A percentile compares a stretch with the other conserved stretches of the same genome.
These are phyloP conservation scores for Narthecium ossifragum DNA, from an alignment of 106 monocot species.

Conservation along the genomic window DNA sequence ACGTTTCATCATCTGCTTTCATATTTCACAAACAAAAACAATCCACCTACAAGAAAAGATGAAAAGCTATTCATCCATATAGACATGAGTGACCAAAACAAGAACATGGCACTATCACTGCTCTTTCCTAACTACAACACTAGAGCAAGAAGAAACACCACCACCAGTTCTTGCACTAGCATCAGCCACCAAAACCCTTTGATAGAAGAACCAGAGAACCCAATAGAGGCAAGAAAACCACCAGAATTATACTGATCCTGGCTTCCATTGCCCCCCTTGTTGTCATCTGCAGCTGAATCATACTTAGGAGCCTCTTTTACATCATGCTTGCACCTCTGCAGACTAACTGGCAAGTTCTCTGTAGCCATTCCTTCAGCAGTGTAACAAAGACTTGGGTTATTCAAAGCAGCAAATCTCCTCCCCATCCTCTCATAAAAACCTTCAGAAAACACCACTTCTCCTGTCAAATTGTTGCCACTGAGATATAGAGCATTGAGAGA, in stretches of 20 bases:
- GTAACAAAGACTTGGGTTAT: constrained; percentile 72
- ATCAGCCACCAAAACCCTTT: constrained; percentile 23
- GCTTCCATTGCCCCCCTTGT: constrained; percentile 4
- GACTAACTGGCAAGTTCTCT: constrained; percentile 45
- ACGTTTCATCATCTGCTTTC: too few species aligned
- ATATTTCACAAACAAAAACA: too few species aligned
- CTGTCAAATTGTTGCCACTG: constrained; percentile 62
- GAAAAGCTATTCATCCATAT: too few species aligned
- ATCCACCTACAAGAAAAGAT: too few species aligned
- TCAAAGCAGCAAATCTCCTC: constrained; percentile 77
- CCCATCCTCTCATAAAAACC: constrained; percentile 66
- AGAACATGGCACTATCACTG: too few species aligned
- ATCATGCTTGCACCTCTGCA: constrained; percentile 43
- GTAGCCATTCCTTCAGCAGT: constrained; percentile 5
- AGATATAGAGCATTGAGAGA: constrained; percentile 42
- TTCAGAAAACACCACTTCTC: constrained; percentile 41
- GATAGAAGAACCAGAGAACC: constrained; percentile 15
- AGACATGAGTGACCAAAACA: too few species aligned
- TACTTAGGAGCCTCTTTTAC: constrained; percentile 3
- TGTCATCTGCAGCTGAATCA: not conserved
- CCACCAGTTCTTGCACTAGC: constrained; percentile 16
- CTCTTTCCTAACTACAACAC: constrained; percentile 16
- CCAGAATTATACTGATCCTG: constrained; percentile 24
- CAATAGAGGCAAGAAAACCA: constrained; percentile 10
- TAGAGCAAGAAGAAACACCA: constrained; percentile 19